These are phyloP conservation scores for Mucor circinelloides DNA, from an alignment of 371 early-diverging fungal genomes.

Conservation along the genomic window DNA sequence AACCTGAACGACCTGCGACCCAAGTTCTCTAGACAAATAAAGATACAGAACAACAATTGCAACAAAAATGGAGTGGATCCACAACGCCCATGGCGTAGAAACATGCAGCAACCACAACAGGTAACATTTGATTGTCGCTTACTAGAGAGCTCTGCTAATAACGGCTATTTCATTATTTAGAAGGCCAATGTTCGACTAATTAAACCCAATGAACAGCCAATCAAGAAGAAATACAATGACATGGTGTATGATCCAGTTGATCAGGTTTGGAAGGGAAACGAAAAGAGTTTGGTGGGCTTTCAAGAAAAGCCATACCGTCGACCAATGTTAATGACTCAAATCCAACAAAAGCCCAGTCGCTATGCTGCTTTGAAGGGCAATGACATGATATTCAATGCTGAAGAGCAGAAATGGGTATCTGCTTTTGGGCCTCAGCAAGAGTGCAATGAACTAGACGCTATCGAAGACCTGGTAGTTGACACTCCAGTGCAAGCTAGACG, in stretches of 20 bases:
- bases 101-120: slow-evolving; percentile 24
- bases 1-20: slow-evolving; percentile 28
- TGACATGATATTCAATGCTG: slow-evolving; percentile 20
- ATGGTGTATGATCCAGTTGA: slow-evolving; percentile 35
- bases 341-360: slow-evolving; percentile 10
- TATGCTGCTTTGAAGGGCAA: slow-evolving; percentile 17
- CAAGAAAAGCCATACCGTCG: slow-evolving; percentile 17
- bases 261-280: slow-evolving; percentile 43
- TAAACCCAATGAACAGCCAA: slow-evolving; percentile 19
- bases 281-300: slow-evolving; percentile 22
- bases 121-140: not conserved
- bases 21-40: not conserved
- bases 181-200: slow-evolving; percentile 25
- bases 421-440: slow-evolving; percentile 14
- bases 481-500: not conserved
- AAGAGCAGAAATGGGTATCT: slow-evolving; percentile 21
- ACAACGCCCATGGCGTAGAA: slow-evolving; percentile 32
- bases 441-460: slow-evolving; percentile 14
- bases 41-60: not conserved
- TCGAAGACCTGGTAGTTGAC: slow-evolving; percentile 25
- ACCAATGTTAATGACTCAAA: slow-evolving; percentile 27
- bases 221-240: slow-evolving; percentile 31
- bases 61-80: slow-evolving; percentile 15
- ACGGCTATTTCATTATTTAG: not conserved
- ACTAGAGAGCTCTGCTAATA: not conserved